phyloP scores from a whole-genome alignment of 2,329 filamentous ascomycete genomes.

The Aspergillus sp. region DNA sequence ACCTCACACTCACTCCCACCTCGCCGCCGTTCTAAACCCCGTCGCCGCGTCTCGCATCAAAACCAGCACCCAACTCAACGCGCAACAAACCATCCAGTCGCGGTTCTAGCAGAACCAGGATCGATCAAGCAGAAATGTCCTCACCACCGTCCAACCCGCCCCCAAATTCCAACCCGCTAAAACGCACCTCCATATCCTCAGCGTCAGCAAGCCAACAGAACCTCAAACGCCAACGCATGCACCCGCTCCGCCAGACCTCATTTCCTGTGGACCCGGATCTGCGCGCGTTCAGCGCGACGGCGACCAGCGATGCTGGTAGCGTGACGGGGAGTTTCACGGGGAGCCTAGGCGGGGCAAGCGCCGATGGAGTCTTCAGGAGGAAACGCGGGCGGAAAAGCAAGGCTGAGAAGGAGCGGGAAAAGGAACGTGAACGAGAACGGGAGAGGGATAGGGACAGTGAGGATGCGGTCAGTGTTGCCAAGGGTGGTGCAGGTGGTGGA shows the following conservation, averaged over 20 bases:
- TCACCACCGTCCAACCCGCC: slow-evolving; percentile 32
- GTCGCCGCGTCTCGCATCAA: not conserved
- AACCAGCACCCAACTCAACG: not conserved
- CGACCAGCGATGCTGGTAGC: slow-evolving; percentile 39
- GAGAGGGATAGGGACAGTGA: slow-evolving; percentile 30
- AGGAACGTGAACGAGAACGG: slow-evolving; percentile 25
- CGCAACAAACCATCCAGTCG: not conserved
- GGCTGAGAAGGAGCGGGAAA: slow-evolving; percentile 36
- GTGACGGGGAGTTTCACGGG: slow-evolving; percentile 45
- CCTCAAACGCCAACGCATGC: slow-evolving; percentile 38
- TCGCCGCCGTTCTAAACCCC: not conserved
- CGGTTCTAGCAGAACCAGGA: not conserved
- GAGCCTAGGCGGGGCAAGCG: slow-evolving; percentile 39
- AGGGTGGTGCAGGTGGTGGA: slow-evolving; percentile 22
- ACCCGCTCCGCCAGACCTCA: slow-evolving; percentile 49
- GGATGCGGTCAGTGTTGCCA: slow-evolving; percentile 32
- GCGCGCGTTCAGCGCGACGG: slow-evolving; percentile 29
- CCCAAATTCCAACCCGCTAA: slow-evolving; percentile 34
- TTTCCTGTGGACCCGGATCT: slow-evolving; percentile 39
- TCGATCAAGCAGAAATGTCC: slow-evolving; percentile 28
- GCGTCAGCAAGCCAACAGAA: slow-evolving; percentile 30
- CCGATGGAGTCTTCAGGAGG: slow-evolving; percentile 36
- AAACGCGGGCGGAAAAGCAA: slow-evolving; percentile 42
- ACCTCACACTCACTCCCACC: not conserved
- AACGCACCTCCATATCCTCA: slow-evolving; percentile 43